These are phyloP conservation scores for Albophoma yamanashiensis DNA, from an alignment of 2,329 filamentous ascomycete species.

Conservation along the genomic window DNA sequence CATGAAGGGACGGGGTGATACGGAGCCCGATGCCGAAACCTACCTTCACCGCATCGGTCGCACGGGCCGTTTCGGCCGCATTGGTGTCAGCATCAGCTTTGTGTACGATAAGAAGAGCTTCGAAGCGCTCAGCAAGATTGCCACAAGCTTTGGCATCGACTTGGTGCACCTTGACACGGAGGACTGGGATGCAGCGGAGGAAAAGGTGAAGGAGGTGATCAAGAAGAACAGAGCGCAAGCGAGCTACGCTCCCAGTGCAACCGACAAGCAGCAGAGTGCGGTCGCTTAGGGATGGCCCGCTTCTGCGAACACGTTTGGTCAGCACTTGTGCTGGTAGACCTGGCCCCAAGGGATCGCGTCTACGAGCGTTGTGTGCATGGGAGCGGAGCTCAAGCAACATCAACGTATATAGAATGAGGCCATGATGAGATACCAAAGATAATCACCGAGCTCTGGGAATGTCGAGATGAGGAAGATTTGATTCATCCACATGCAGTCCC, in stretches of 20 bases:
- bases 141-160: constrained; percentile 67
- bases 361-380: neutral
- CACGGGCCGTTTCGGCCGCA: constrained; percentile 91
- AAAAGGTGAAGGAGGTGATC: constrained; percentile 70
- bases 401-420: neutral
- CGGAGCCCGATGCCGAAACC: constrained; percentile 83
- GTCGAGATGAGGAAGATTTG: neutral
- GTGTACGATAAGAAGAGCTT: constrained; percentile 80
- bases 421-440: constrained; percentile 6
- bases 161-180: constrained; percentile 71
- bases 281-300: constrained; percentile 18
- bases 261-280: constrained; percentile 19
- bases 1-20: constrained; percentile 64
- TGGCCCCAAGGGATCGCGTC: neutral
- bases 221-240: constrained; percentile 56
- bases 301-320: constrained; percentile 3
- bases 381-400: neutral
- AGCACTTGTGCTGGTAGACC: neutral
- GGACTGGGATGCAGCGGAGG: constrained; percentile 88
- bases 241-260: constrained; percentile 36
- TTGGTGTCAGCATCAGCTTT: constrained; percentile 92
- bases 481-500: neutral
- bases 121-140: constrained; percentile 69
- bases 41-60: constrained; percentile 97
- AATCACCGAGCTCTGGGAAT: neutral